Percentiles rank a stretch among this genome's conserved stretches.
Conservation (phyloP, 805 yeast genomes). For the Wickerhamiella qilinensis region DNA sequence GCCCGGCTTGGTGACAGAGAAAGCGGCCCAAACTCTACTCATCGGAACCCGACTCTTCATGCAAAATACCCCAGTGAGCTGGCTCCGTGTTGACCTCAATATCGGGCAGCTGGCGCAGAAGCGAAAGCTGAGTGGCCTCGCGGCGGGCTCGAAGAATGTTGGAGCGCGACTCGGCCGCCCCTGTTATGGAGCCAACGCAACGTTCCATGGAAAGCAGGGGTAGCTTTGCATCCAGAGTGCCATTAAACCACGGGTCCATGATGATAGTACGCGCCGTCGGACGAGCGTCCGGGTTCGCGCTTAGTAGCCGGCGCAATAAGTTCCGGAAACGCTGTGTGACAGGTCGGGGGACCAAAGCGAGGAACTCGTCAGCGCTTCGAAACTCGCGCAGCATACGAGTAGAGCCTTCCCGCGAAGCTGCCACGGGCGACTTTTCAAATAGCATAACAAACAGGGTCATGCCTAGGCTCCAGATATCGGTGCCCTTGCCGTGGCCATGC, state of each 20-base stretch:
- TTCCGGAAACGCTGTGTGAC: neutral
- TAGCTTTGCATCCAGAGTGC: neutral
- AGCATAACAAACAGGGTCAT: conserved; percentile 87
- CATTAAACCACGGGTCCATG: neutral
- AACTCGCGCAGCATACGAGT: neutral
- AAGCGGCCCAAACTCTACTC: too few species aligned
- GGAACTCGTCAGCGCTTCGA: neutral
- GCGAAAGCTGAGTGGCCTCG: too few species aligned
- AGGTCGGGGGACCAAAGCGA: neutral
- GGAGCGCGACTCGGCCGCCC: too few species aligned
- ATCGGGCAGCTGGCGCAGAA: too few species aligned
- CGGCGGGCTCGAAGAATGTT: too few species aligned
- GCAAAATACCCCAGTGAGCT: too few species aligned
- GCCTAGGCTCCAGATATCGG: conserved; percentile 94
- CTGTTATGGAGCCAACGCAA: too few species aligned
- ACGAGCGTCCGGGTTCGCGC: neutral
- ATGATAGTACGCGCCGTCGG: neutral
- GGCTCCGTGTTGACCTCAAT: too few species aligned
- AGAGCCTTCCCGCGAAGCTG: neutral
- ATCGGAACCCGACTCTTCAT: too few species aligned
- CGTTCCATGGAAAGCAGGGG: too few species aligned
- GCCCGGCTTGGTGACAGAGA: too few species aligned
- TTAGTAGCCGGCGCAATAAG: neutral
- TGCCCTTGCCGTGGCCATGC: conserved; percentile 84
- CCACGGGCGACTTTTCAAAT: conserved; percentile 95